Percentiles rank a stretch among this genome's conserved stretches.
These are phyloP conservation scores for Penicillium ochrochloron DNA, from an alignment of 495 filamentous ascomycete genomes.

Conservation along the genomic window DNA sequence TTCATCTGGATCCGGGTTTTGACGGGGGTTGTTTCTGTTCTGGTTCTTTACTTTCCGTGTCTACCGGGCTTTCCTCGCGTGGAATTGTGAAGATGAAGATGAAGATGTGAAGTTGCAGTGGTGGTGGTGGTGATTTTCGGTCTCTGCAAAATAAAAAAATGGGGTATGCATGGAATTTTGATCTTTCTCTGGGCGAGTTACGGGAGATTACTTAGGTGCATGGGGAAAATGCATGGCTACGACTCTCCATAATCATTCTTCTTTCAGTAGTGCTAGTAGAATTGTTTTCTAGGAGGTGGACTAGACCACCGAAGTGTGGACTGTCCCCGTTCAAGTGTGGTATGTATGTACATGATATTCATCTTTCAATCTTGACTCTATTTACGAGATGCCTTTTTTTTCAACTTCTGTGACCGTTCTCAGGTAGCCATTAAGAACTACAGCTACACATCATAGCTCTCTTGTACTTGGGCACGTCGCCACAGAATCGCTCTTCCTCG, in stretches of 20 bases:
- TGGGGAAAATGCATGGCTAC: conserved; percentile 28
- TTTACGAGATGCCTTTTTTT: not conserved
- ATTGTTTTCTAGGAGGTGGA: conserved; percentile 1
- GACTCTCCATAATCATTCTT: conserved; percentile 12
- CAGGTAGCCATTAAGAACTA: conserved; percentile 44
- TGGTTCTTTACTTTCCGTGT: conserved; percentile 22
- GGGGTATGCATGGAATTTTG: conserved; percentile 29
- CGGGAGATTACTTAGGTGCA: conserved; percentile 32
- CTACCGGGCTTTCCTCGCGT: conserved; percentile 24
- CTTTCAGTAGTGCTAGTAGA: not conserved
- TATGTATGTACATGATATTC: not conserved
- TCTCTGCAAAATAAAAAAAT: conserved; percentile 31
- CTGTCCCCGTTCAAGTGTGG: not conserved
- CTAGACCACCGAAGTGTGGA: not conserved
- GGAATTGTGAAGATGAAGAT: conserved; percentile 16
- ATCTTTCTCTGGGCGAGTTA: conserved; percentile 24
- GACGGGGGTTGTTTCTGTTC: not conserved
- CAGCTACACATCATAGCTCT: conserved; percentile 93
- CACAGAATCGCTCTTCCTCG: conserved; percentile 82
- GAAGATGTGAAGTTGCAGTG: conserved; percentile 16
- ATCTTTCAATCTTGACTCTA: not conserved
- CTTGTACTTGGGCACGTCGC: conserved; percentile 78
- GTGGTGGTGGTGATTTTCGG: conserved; percentile 38
- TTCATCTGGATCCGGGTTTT: too few relatives aligned
- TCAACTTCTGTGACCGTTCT: not conserved